Base-by-base conservation (phyloP, 2,329 filamentous ascomycete species). In the Diplocarpon rosae region DNA sequence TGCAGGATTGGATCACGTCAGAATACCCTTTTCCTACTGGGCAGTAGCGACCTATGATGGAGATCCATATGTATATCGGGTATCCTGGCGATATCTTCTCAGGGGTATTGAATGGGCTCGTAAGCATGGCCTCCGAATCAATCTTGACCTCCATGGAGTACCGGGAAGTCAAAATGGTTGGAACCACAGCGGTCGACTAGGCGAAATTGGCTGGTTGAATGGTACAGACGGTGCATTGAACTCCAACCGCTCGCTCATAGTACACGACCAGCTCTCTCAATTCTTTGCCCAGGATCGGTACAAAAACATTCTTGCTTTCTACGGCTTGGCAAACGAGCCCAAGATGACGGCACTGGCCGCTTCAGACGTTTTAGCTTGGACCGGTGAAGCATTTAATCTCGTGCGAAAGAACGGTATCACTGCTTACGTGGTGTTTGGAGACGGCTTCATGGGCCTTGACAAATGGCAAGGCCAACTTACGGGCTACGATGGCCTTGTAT, bases 211-310 rank as follows among this genome's bases (percentile, higher is more conserved):
- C 20, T 98, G 92, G 92, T 68, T 96, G 32, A 92, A 92, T 56
- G 92, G 92, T n/a, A 83, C 85, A 0, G 72, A 95, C 58, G 90
- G 92, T 10, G 70, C 73, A 1, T 63, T 79, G 12, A 95, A 95
- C 62, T 82, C 73, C 0, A 75, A 94, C 56, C 78, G 90, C 30
- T 85, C 86, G 1, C 75, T 95, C 14, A 87, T 93, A 47, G 72
- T 96, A 32, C 92, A 98, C 66, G 75, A 92, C 60, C 79, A 84
- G 47, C 72, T 98, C 11, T 88, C 86, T 17, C 75, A 82, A 52
- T 98, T 98, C 75, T 98, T 98, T 64, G 79, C 89, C 0, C 92
- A 96, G 61, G 78, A 83, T 37, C 83, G 92, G 9, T 98, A 98
- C 71, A 83, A 84, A 60, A 94, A 95, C 62, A 75, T 98, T 54